Percentiles rank a stretch among this genome's conserved stretches.
Conservation (phyloP, 2,329 filamentous ascomycete genomes). For the Aspergillus sergii region DNA sequence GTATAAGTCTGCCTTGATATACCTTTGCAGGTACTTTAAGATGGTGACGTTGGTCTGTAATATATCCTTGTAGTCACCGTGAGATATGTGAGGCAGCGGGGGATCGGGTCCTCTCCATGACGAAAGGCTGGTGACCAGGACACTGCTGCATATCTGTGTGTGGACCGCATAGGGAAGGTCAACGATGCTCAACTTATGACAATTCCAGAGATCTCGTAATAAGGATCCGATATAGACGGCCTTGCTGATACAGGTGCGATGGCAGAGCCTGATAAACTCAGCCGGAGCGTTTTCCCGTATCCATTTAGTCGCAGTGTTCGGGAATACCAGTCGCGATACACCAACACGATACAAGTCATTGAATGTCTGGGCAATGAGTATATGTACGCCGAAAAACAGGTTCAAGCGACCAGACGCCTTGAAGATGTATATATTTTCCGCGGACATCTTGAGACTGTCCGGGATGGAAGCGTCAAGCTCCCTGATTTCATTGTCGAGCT, state of each 20-base stretch:
- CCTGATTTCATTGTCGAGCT: not conserved
- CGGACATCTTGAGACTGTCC: not conserved
- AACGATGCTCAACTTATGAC: not conserved
- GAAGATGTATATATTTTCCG: not conserved
- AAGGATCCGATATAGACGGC: slow-evolving; percentile 2
- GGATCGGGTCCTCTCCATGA: not conserved
- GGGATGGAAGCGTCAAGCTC: not conserved
- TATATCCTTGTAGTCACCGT: not conserved
- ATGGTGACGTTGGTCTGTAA: not conserved
- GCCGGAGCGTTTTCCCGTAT: not conserved
- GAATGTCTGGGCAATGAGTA: not conserved
- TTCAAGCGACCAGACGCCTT: not conserved
- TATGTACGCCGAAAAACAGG: not conserved
- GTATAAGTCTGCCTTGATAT: not conserved
- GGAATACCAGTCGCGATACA: not conserved
- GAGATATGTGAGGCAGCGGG: not conserved
- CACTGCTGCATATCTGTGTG: not conserved
- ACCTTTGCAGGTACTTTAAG: not conserved
- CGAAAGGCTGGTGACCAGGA: not conserved
- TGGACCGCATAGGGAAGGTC: not conserved
- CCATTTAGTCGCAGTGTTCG: not conserved
- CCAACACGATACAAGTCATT: not conserved
- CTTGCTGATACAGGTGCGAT: slow-evolving; percentile 2
- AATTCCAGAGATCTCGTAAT: slow-evolving; percentile 3
- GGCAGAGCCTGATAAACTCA: slow-evolving; percentile 1